These are phyloP conservation scores for Vairimorpha necatrix DNA, from an alignment of 371 early-diverging fungal species.

Conservation along the genomic window DNA sequence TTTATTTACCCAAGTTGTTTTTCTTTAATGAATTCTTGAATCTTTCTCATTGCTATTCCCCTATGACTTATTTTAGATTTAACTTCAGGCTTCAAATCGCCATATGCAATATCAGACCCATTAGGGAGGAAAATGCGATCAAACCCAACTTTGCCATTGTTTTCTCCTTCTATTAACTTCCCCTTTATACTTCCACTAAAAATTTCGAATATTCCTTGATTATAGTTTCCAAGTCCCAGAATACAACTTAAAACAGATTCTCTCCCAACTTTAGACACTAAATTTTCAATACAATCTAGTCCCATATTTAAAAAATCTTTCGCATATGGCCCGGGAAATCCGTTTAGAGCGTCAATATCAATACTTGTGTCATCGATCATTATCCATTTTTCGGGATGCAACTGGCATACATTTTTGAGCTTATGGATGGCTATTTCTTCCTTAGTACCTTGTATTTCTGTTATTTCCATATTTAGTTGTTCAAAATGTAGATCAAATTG, in stretches of 20 bases:
- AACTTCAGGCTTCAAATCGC: constrained; percentile 26
- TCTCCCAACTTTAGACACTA: constrained; percentile 36
- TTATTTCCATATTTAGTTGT: constrained; percentile 17
- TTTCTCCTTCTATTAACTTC: constrained; percentile 8
- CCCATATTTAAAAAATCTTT: constrained; percentile 53
- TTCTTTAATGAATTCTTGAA: no score
- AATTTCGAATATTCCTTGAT: constrained; percentile 3
- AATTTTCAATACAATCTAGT: constrained; percentile 19
- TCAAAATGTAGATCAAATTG: constrained; percentile 1
- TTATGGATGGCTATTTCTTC: constrained; percentile 39
- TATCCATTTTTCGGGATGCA: constrained; percentile 1
- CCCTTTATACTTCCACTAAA: constrained; percentile 29
- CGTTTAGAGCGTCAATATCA: constrained; percentile 35
- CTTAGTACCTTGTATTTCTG: constrained; percentile 49
- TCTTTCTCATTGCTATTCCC: constrained; percentile 14
- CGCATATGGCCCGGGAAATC: constrained; percentile 52
- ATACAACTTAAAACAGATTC: not conserved
- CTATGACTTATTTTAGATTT: constrained; percentile 32
- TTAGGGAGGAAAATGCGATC: constrained; percentile 25
- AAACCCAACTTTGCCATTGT: not conserved
- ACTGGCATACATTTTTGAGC: constrained; percentile 12
- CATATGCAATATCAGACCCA: not conserved
- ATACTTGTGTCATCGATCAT: constrained; percentile 45
- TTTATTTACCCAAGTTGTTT: not conserved
- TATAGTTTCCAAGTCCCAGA: constrained; percentile 19